Percentiles rank a stretch among this genome's conserved stretches.
These are phyloP conservation scores for Poronia punctata DNA, from an alignment of 495 filamentous ascomycete genomes.

Conservation along the genomic window DNA sequence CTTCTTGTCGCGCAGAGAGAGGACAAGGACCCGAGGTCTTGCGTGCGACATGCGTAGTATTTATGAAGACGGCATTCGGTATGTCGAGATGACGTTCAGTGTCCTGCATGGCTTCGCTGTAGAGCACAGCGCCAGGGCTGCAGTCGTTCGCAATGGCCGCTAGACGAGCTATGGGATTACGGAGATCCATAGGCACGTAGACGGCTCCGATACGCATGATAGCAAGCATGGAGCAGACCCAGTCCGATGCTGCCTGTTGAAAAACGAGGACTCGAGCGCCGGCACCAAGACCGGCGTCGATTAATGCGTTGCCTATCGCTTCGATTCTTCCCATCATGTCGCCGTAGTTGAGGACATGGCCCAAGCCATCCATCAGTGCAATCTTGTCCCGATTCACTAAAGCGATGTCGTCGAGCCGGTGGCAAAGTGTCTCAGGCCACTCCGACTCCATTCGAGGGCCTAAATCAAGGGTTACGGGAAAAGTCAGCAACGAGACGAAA, in stretches of 20 bases:
- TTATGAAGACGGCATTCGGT: neutral
- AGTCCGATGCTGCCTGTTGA: constrained; percentile 32
- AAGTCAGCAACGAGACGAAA: too few species aligned
- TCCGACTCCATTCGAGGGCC: neutral
- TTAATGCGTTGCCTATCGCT: constrained; percentile 9
- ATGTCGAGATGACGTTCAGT: constrained; percentile 12
- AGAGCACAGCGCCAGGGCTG: constrained; percentile 25
- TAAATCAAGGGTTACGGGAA: too few species aligned
- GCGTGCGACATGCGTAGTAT: neutral
- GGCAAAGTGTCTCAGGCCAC: constrained; percentile 21
- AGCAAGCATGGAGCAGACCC: constrained; percentile 46
- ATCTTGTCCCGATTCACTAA: constrained; percentile 3
- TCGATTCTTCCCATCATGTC: constrained; percentile 11
- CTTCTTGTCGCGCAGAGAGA: neutral
- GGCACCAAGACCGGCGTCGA: neutral
- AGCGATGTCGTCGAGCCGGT: constrained; percentile 20
- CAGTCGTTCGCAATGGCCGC: constrained; percentile 9
- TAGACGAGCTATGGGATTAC: constrained; percentile 21
- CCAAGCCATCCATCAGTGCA: constrained; percentile 14
- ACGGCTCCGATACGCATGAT: constrained; percentile 41
- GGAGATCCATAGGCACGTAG: constrained; percentile 49
- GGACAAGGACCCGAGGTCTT: neutral
- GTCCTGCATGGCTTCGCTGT: constrained; percentile 37
- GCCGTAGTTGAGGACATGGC: constrained; percentile 10
- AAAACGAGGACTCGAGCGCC: constrained; percentile 22